Evolutionary conservation across 768 basidiomycete species (phyloP).

Genomic region (Mycena capillaripes): DNA sequence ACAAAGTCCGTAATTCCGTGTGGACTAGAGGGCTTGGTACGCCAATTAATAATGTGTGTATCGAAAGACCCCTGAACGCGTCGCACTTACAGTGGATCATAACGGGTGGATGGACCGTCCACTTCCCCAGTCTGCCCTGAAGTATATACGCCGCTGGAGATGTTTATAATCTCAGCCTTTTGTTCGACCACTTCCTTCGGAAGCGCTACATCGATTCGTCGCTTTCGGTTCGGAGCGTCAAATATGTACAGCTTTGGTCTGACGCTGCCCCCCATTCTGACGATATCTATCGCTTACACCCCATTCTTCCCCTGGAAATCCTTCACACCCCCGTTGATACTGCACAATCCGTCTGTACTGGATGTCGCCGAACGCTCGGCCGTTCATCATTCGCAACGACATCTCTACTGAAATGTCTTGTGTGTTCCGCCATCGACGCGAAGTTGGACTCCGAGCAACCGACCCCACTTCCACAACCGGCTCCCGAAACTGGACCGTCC

Average conservation of each 20-base stretch:
- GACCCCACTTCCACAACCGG: too few species aligned
- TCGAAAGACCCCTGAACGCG: not conserved
- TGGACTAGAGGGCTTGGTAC: not conserved
- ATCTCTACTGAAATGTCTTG: not conserved
- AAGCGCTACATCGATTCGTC: not conserved
- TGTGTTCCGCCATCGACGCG: not conserved
- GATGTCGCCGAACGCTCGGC: not conserved
- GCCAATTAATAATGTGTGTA: not conserved
- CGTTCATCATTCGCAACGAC: not conserved
- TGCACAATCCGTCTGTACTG: not conserved
- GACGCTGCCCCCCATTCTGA: not conserved
- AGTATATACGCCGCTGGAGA: constrained; percentile 1
- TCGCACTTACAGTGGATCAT: not conserved
- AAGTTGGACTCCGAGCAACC: not conserved
- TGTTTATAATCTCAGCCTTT: not conserved
- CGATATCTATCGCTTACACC: not conserved
- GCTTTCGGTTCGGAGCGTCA: not conserved
- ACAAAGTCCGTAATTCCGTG: not conserved
- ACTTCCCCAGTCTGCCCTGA: not conserved
- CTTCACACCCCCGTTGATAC: not conserved
- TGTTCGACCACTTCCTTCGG: not conserved
- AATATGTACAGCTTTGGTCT: constrained; percentile 14
- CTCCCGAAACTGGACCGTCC: too few species aligned
- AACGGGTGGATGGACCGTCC: not conserved
- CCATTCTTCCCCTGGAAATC: constrained; percentile 1